Evolutionary conservation across 1,284 basidiomycete species (phyloP).

Genomic region (Sporisorium exsertum): DNA sequence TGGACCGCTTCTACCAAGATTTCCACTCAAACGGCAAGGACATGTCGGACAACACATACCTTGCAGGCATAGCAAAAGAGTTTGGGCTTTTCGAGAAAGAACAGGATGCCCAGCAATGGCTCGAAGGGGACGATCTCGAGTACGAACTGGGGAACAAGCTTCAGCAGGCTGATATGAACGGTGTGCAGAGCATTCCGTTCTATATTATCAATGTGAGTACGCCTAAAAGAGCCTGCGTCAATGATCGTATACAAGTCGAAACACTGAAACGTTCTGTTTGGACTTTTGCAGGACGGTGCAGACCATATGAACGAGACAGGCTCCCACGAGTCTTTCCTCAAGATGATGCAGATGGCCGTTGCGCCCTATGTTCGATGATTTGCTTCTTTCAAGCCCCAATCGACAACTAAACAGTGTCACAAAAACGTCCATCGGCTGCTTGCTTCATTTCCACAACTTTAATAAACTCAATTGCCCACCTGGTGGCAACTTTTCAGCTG

Average conservation of each 20-base stretch:
- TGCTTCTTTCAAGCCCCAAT: too few species aligned
- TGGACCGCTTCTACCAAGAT: conserved; percentile 44
- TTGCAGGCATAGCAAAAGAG: conserved; percentile 35
- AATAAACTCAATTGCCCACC: not conserved
- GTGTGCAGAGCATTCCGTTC: conserved; percentile 53
- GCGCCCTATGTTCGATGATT: conserved; percentile 40
- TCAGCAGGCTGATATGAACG: conserved; percentile 55
- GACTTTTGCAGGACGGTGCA: conserved; percentile 34
- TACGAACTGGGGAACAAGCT: conserved; percentile 49
- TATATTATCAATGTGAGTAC: conserved; percentile 51
- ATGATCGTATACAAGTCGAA: not conserved
- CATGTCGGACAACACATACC: conserved; percentile 43
- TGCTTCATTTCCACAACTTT: not conserved
- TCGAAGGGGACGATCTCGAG: conserved; percentile 50
- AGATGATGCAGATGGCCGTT: conserved; percentile 57
- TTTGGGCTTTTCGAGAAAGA: conserved; percentile 29
- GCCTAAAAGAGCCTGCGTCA: not conserved
- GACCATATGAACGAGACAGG: conserved; percentile 54
- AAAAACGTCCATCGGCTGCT: not conserved
- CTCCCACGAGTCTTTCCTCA: conserved; percentile 40
- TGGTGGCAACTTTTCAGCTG: not conserved
- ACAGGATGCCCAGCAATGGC: conserved; percentile 42
- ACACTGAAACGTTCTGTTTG: conserved; percentile 1
- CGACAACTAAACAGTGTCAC: too few species aligned
- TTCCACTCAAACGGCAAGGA: conserved; percentile 40